Percentiles rank a stretch among this genome's conserved stretches.
Conservation (phyloP, 805 yeast species). For the Wickerhamomyces strasburgensis region DNA sequence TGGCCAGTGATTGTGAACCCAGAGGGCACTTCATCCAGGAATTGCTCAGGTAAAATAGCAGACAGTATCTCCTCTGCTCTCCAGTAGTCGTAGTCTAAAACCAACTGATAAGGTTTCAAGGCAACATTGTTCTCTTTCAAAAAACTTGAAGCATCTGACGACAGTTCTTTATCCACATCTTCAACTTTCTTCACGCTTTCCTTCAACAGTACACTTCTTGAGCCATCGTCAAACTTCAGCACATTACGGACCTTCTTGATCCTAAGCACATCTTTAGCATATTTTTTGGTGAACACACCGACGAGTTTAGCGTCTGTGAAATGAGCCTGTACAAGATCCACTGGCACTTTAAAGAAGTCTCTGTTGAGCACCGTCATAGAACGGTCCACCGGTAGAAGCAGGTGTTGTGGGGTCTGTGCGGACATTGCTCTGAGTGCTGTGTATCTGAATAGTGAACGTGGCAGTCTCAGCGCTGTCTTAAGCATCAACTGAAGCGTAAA, state of each 20-base stretch:
- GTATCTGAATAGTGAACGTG: no score
- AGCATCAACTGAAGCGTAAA: no score
- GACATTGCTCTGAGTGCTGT: slow-evolving; percentile 3
- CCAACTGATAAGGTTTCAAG: slow-evolving; percentile 48
- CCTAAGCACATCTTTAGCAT: slow-evolving; percentile 57
- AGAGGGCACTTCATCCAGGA: slow-evolving; percentile 71
- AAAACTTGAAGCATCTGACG: slow-evolving; percentile 38
- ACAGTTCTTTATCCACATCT: slow-evolving; percentile 34
- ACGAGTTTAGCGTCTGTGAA: slow-evolving; percentile 59
- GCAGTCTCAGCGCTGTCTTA: no score
- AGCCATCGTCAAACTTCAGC: slow-evolving; percentile 34
- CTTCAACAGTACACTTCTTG: slow-evolving; percentile 49
- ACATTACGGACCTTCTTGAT: slow-evolving; percentile 71
- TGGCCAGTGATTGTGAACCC: slow-evolving; percentile 95
- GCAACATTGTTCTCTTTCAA: slow-evolving; percentile 43
- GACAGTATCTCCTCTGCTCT: slow-evolving; percentile 78
- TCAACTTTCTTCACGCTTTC: slow-evolving; percentile 41
- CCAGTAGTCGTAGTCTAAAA: slow-evolving; percentile 77
- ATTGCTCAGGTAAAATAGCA: slow-evolving; percentile 69
- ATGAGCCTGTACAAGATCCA: slow-evolving; percentile 60
- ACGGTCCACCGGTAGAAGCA: slow-evolving; percentile 63
- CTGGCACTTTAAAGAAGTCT: slow-evolving; percentile 49
- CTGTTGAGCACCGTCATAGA: slow-evolving; percentile 65
- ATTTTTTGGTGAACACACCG: slow-evolving; percentile 48
- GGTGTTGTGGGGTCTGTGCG: slow-evolving; percentile 8